phyloP scores from a whole-genome alignment of 257 asterid species.

The Primulina huaijiensis region DNA sequence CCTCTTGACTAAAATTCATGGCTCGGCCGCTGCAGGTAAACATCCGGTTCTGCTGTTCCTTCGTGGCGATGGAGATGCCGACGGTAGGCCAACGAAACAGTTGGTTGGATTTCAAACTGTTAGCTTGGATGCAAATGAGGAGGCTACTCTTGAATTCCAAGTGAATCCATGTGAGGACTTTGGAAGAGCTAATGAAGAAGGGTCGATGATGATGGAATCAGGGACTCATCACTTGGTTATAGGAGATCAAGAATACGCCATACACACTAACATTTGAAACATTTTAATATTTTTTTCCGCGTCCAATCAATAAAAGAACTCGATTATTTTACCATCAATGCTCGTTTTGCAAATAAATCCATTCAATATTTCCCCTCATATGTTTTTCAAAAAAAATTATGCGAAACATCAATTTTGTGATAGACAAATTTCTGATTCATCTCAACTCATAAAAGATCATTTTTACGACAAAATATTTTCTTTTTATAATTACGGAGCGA shows the following conservation, averaged over 20 bases:
- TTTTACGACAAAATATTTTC: no score
- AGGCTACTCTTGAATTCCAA: slow-evolving; percentile 35
- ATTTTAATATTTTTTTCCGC: no score
- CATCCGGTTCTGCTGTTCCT: slow-evolving; percentile 58
- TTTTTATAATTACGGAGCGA: no score
- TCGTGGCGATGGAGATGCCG: slow-evolving; percentile 17
- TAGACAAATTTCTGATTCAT: no score
- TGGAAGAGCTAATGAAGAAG: slow-evolving; percentile 45
- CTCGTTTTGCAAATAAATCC: background rate
- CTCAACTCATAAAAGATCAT: no score
- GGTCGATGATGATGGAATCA: slow-evolving; percentile 47
- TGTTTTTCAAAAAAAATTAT: no score
- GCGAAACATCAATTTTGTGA: no score
- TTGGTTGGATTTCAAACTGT: slow-evolving; percentile 54
- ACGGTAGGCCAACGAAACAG: slow-evolving; percentile 41
- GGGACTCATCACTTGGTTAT: slow-evolving; percentile 46
- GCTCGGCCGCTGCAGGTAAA: slow-evolving; percentile 31
- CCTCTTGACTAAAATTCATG: background rate
- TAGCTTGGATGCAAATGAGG: slow-evolving; percentile 36
- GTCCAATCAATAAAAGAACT: no score
- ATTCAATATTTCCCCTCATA: no score
- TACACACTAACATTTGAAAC: slow-evolving; percentile 26
- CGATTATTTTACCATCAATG: background rate
- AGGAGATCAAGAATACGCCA: slow-evolving; percentile 43
- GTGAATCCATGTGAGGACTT: slow-evolving; percentile 55